Percentiles rank a stretch among this genome's conserved stretches.
Conservation (phyloP, 2,329 filamentous ascomycete species). For the Paraphoma chrysanthemicola region DNA sequence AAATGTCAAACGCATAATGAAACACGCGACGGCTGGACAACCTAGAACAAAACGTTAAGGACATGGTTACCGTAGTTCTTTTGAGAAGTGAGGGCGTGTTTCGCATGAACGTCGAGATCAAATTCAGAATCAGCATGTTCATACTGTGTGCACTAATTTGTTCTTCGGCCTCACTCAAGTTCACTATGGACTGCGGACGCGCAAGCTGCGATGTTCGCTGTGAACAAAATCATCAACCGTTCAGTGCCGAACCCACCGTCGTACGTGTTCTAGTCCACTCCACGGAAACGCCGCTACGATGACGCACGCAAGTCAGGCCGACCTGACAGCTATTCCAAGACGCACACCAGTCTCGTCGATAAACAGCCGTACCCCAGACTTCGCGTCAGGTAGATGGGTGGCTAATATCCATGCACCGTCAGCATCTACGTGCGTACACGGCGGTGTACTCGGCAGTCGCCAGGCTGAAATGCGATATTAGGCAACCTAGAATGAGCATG, state of each 20-base stretch:
- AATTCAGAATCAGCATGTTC: not conserved
- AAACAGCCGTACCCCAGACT: not conserved
- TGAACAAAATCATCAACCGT: not conserved
- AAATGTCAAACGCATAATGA: not conserved
- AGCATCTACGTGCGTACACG: not conserved
- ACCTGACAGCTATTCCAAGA: not conserved
- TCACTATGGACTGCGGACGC: not conserved
- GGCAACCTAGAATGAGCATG: not conserved
- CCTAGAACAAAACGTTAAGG: not conserved
- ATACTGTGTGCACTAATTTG: too few species aligned
- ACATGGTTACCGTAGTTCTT: not conserved
- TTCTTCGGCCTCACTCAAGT: too few species aligned
- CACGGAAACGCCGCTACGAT: not conserved
- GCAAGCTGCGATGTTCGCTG: not conserved
- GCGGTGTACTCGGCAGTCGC: not conserved
- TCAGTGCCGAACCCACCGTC: not conserved
- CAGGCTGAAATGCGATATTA: constrained; percentile 7
- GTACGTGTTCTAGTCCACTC: too few species aligned
- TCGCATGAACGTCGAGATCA: not conserved
- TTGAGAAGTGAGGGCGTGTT: not conserved
- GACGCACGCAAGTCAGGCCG: not conserved
- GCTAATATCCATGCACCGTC: not conserved
- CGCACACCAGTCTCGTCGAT: not conserved
- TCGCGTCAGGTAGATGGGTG: not conserved
- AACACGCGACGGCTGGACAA: not conserved